A percentile compares a stretch with the other conserved stretches of the same genome.
Conservation (phyloP, 2,329 filamentous ascomycete species). For the Colletotrichum simmondsii region DNA sequence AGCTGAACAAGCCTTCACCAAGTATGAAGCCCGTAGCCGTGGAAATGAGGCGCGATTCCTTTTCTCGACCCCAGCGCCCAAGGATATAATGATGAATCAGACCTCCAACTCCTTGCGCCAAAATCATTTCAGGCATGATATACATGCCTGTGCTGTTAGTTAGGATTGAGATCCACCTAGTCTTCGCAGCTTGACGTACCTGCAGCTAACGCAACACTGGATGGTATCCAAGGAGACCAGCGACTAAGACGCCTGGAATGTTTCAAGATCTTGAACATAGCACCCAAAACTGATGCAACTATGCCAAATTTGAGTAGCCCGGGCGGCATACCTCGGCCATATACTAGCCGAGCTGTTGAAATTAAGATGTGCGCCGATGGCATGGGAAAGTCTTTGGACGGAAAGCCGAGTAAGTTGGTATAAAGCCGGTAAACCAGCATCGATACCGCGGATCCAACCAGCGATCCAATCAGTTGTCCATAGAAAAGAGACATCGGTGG, state of each 20-base stretch:
- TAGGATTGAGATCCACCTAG: neutral
- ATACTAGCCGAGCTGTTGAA: neutral
- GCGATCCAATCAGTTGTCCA: neutral
- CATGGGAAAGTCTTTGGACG: neutral
- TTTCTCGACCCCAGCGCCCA: neutral
- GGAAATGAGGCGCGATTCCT: neutral
- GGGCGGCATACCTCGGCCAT: neutral
- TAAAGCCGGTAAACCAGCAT: slow-evolving; percentile 1
- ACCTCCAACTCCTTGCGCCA: neutral
- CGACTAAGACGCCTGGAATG: neutral
- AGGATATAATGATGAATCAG: neutral
- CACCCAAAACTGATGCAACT: neutral
- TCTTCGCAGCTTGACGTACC: neutral
- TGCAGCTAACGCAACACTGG: slow-evolving; percentile 4
- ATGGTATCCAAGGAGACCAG: neutral
- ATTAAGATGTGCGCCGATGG: slow-evolving; percentile 2
- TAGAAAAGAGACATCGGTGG: neutral
- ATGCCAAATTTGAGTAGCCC: neutral
- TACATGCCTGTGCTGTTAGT: neutral
- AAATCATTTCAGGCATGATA: neutral
- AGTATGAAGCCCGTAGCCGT: neutral
- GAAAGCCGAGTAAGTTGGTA: neutral
- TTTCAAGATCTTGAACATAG: neutral
- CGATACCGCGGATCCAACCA: neutral
- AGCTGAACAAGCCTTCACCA: neutral